Evolutionary conservation across 768 basidiomycete species (phyloP).

Genomic region (Scleroderma bovista): DNA sequence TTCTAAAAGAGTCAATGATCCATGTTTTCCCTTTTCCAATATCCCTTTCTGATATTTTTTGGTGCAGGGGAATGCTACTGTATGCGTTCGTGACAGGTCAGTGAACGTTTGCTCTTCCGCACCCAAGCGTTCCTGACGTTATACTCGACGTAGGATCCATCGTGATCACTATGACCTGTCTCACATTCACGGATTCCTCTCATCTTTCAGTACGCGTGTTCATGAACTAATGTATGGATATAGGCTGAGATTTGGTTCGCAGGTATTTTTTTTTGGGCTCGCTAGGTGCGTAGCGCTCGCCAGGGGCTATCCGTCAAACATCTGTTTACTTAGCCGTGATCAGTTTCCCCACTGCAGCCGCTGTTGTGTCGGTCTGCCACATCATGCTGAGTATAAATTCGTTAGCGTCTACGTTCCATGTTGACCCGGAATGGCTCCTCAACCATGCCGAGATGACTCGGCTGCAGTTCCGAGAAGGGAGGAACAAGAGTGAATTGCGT

Average conservation of each 20-base stretch:
- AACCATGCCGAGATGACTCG: constrained; percentile 42
- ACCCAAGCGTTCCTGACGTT: not conserved
- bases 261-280: constrained; percentile 7
- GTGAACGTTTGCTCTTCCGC: not conserved
- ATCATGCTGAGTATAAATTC: constrained; percentile 39
- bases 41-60: not conserved
- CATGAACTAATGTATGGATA: not conserved
- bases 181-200: constrained; percentile 1
- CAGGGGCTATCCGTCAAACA: not conserved
- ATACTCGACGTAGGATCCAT: constrained; percentile 10
- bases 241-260: not conserved
- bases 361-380: constrained; percentile 28
- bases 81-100: constrained; percentile 9
- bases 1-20: constrained; percentile 16
- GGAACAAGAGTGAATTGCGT: constrained; percentile 32
- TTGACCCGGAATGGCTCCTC: constrained; percentile 39
- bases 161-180: constrained; percentile 8
- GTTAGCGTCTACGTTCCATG: constrained; percentile 35
- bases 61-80: constrained; percentile 5
- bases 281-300: not conserved
- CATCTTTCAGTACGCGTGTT: constrained; percentile 9
- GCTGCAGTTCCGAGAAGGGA: constrained; percentile 34
- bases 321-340: not conserved
- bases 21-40: not conserved
- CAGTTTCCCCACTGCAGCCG: constrained; percentile 6